Evolutionary conservation across 805 yeast species (phyloP).

Genomic region (Starmera dryadoides): DNA sequence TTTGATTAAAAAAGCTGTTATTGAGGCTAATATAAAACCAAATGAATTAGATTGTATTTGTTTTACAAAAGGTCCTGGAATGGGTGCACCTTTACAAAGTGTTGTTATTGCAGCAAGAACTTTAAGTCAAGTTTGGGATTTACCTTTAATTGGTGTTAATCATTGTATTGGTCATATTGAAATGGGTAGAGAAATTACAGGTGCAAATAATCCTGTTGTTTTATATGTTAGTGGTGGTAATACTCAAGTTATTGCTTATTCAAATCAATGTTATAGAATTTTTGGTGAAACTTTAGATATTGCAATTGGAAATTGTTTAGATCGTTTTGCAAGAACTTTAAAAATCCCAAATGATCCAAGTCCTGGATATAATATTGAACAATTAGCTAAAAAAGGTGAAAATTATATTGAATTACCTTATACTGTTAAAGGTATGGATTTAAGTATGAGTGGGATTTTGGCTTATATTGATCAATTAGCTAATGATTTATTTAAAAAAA

Average conservation of each 20-base stretch:
- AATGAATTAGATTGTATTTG: constrained; percentile 70
- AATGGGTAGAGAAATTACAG: constrained; percentile 98
- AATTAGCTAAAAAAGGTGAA: constrained; percentile 66
- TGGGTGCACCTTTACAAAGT: constrained; percentile 97
- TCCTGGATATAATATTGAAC: constrained; percentile 97
- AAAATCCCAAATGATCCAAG: constrained; percentile 89
- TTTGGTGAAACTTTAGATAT: constrained; percentile 98
- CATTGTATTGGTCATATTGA: constrained; percentile 98
- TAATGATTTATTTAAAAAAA: constrained; percentile 51
- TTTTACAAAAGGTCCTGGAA: constrained; percentile 98
- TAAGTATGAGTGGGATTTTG: constrained; percentile 92
- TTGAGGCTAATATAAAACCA: constrained; percentile 45
- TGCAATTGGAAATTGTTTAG: constrained; percentile 96
- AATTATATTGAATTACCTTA: constrained; percentile 75
- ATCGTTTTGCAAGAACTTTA: constrained; percentile 88
- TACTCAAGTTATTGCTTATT: constrained; percentile 96
- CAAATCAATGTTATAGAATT: constrained; percentile 89
- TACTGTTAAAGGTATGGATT: constrained; percentile 98
- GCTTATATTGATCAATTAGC: constrained; percentile 82
- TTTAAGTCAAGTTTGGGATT: constrained; percentile 65
- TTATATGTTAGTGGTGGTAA: constrained; percentile 97
- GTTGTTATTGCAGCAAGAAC: constrained; percentile 92
- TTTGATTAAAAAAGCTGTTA: constrained; percentile 57
- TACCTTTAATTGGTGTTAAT: constrained; percentile 90
- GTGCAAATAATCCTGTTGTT: constrained; percentile 97